Evolutionary conservation across 345 rosid species (phyloP).

Genomic region (Dipteronia sinensis): DNA sequence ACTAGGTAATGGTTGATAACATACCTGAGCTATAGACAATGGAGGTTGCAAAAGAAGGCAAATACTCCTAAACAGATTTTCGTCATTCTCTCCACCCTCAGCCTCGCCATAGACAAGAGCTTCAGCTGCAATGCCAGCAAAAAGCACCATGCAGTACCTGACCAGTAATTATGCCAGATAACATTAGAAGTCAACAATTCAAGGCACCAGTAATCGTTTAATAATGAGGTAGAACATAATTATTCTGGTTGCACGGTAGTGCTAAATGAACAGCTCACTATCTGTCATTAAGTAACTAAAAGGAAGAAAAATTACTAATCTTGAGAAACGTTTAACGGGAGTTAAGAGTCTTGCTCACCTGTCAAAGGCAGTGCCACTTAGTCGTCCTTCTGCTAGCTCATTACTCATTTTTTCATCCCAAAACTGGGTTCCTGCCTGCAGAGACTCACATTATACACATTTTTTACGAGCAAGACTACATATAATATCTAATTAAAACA

Average conservation of each 20-base stretch:
- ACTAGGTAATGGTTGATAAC: neutral
- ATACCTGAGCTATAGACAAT: conserved; percentile 73
- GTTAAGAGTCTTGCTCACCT: conserved; percentile 41
- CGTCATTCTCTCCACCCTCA: conserved; percentile 97
- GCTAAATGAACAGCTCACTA: neutral
- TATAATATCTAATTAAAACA: neutral
- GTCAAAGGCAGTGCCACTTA: conserved; percentile 80
- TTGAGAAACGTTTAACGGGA: neutral
- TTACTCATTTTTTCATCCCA: conserved; percentile 92
- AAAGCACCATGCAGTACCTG: conserved; percentile 96
- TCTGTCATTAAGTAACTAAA: neutral
- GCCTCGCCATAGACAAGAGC: conserved; percentile 91
- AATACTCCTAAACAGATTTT: conserved; percentile 86
- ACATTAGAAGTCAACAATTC: neutral
- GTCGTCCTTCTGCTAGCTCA: conserved; percentile 80
- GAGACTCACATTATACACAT: neutral
- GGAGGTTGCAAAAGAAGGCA: conserved; percentile 84
- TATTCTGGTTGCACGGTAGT: neutral
- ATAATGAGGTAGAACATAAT: neutral
- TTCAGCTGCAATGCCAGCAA: conserved; percentile 97
- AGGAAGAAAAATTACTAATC: neutral
- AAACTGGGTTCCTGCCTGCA: conserved; percentile 96
- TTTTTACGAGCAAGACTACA: neutral
- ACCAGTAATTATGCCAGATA: conserved; percentile 21
- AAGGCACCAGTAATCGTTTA: neutral